Base-by-base conservation (phyloP, 2,329 filamentous ascomycete genomes). In the Madurella fahalii region DNA sequence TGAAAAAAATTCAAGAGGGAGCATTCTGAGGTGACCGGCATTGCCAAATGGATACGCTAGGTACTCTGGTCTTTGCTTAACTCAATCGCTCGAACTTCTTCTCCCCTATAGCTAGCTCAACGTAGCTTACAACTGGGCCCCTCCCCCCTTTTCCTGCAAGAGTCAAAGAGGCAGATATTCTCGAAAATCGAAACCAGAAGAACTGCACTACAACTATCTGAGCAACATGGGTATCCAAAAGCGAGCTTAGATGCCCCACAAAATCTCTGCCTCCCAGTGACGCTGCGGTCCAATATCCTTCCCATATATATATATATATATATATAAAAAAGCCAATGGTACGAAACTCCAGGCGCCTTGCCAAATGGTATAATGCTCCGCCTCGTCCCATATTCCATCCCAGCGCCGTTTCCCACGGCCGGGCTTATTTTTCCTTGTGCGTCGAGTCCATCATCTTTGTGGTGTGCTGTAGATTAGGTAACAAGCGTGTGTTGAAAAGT, bases 341-440 rank as follows among this genome's bases (percentile, higher is more conserved):
- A 54, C 25, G 17, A 25, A 57, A 51, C 50, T 48, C 60, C 57
- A 53, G 49, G 60, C 61, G 58, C 61, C 61, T 49, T 56, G 53
- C 58, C 58, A 54, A 54, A 59, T 63, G 61, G 58, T 63, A 63
- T 61, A 59, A 62, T 60, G 58, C 53, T 51, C 45, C 50, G n/a
- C 44, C 34, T 44, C 53, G 45, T 54, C 25, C 47, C 37, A 40
- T 37, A 37, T 37, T 50, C 31, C 34, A 18, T 44, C 17, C 37
- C 17, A 54, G 45, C 40, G 8, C 25, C 39, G 30, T 32, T 49
- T 37, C 43, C 13, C 40, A 13, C 16, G 15, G 34, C 34, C 34
- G 13, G 13, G 34, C 34, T 37, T 37, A 31, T 46, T 37, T 37
- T 40, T 13, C 44, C 12, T 47, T 30, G 17, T 31, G 5, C 12